Evolutionary conservation across 257 asterid genomes (phyloP), one percentile per base, ranked within the genome.

Genomic region (Primulina eburnea): DNA sequence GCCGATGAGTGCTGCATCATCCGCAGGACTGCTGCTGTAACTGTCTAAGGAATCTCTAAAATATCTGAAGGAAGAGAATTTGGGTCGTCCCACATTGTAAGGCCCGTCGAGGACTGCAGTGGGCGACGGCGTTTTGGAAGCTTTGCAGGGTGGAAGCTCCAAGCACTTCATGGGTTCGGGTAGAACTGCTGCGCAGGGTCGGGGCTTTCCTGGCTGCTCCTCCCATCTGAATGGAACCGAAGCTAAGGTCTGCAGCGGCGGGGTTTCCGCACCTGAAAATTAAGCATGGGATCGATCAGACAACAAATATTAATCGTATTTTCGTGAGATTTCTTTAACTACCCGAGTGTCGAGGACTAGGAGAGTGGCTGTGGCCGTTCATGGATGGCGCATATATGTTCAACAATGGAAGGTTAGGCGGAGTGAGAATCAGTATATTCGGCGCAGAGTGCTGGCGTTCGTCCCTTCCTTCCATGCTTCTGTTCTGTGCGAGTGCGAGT

Each of bases 191-290:
- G 88, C 50, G 65, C 84, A 79, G 37, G 83, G 90, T 56, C 88
- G 82, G 52, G 96, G 96, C 73, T 85, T 90, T 0, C 96, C 97
- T 12, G 97, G 97, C 40, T 80, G 77, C 57, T 87, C 88, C 64
- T 90, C 97, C 97, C 97, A 89, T 57, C 76, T 78, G 80, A 90
- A 90, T 6, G 97, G 97, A 18, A 90, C 77, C 5, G 97, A 79
- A 14, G 87, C 92, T 18, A 76, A 71, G 40, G 85, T 68, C 68
- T 66, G 86, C 4, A 84, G 68, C 0, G 94, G 96, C 12, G 91
- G 93, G 1, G 93, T 82, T n/a, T 76, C 81, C 72, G 65, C 70
- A 0, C 87, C 82, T 28, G 88, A 69, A 11, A 80, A 72, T 60
- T 73, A 3, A 43, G 76, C 64, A n/a, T 35, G 26, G 37, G 8